phyloP scores from a whole-genome alignment of 2,329 filamentous ascomycete genomes.

The Didymella keratinophila region DNA sequence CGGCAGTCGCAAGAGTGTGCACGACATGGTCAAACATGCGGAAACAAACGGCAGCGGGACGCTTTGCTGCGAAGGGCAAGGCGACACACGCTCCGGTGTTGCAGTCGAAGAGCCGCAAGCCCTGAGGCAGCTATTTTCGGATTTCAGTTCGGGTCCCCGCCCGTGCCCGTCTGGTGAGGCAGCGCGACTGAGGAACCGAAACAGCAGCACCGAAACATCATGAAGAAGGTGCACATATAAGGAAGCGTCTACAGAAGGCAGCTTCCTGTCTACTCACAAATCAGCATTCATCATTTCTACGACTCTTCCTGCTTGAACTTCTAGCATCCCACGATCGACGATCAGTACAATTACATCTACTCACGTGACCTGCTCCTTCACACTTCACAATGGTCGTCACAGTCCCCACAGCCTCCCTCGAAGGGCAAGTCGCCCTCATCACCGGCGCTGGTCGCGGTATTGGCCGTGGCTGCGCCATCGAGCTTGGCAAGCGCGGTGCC shows the following conservation, averaged over 20 bases:
- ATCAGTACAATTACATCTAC: conserved; percentile 25
- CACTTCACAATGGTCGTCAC: conserved; percentile 50
- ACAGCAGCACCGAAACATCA: conserved; percentile 16
- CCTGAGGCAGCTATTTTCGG: conserved; percentile 33
- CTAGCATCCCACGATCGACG: not conserved
- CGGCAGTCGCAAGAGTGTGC: conserved; percentile 19
- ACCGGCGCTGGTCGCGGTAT: conserved; percentile 72
- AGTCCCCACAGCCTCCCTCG: conserved; percentile 59
- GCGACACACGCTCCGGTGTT: conserved; percentile 25
- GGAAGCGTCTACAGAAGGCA: not conserved
- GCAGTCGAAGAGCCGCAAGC: conserved; percentile 35
- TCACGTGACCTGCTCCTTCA: conserved; percentile 25
- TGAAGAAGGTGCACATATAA: conserved; percentile 20
- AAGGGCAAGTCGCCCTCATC: conserved; percentile 66
- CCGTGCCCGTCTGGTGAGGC: conserved; percentile 27
- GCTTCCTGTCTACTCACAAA: conserved; percentile 18
- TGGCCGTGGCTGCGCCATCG: conserved; percentile 70
- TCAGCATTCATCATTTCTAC: not conserved
- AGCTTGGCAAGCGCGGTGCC: conserved; percentile 71
- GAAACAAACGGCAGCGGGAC: conserved; percentile 22
- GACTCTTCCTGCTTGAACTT: not conserved
- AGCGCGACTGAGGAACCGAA: conserved; percentile 26
- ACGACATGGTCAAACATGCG: conserved; percentile 29
- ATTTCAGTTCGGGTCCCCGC: conserved; percentile 37
- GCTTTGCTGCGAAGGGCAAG: conserved; percentile 24